Conservation (phyloP, 2,329 filamentous ascomycete genomes). For the Fusarium tricinctum region DNA sequence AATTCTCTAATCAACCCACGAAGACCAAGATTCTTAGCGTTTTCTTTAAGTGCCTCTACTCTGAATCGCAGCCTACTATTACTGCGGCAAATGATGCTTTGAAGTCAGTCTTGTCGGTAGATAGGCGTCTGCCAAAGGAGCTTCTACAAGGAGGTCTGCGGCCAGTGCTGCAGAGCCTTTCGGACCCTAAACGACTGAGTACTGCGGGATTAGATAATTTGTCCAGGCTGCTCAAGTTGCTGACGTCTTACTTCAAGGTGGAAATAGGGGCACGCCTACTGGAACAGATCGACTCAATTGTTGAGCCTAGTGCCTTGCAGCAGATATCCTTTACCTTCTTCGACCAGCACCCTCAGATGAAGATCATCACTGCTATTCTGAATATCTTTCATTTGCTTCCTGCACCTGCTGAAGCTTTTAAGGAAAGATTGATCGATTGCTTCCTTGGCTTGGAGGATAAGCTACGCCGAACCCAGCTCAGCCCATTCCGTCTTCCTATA, state of each 20-base stretch:
- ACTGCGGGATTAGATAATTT: conserved; percentile 92
- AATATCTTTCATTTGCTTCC: conserved; percentile 98
- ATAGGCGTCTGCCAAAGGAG: conserved; percentile 94
- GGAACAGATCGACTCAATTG: conserved; percentile 92
- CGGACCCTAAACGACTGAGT: conserved; percentile 90
- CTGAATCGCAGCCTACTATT: conserved; percentile 91
- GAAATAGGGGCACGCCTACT: conserved; percentile 95
- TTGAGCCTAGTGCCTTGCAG: conserved; percentile 83
- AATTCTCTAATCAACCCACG: conserved; percentile 82
- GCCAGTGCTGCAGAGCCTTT: conserved; percentile 95
- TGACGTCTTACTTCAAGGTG: conserved; percentile 99
- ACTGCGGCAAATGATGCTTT: conserved; percentile 93
- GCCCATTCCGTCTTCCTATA: conserved; percentile 90
- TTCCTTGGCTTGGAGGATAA: conserved; percentile 91
- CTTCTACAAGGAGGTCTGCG: conserved; percentile 92
- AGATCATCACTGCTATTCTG: conserved; percentile 93
- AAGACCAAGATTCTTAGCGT: conserved; percentile 86
- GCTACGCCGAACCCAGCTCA: conserved; percentile 87
- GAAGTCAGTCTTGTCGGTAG: conserved; percentile 87
- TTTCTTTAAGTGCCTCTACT: conserved; percentile 98
- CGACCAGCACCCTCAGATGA: conserved; percentile 93
- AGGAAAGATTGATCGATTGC: conserved; percentile 88
- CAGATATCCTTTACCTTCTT: conserved; percentile 95
- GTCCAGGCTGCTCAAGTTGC: conserved; percentile 86
- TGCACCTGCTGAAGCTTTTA: conserved; percentile 88